Conservation (phyloP, 2,329 filamentous ascomycete genomes). For the Fusarium sp. region DNA sequence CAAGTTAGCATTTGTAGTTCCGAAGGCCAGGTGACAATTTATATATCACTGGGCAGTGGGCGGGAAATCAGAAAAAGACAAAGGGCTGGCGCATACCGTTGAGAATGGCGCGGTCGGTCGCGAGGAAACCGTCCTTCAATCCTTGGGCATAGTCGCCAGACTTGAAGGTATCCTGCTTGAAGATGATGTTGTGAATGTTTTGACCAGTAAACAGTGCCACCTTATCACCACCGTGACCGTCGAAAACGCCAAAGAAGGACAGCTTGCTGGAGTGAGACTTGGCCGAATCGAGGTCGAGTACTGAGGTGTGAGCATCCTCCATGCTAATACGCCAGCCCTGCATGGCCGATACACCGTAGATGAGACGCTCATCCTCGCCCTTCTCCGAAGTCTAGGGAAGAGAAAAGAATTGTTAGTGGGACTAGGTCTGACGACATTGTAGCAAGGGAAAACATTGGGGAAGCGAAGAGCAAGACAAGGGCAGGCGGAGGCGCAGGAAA, state of each 20-base stretch:
- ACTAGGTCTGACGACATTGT: slow-evolving; percentile 25
- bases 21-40: slow-evolving; percentile 2
- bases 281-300: slow-evolving; percentile 82
- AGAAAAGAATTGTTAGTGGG: slow-evolving; percentile 46
- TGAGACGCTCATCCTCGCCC: slow-evolving; percentile 91
- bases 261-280: slow-evolving; percentile 79
- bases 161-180: slow-evolving; percentile 95
- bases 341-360: slow-evolving; percentile 98
- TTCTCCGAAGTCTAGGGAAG: slow-evolving; percentile 80
- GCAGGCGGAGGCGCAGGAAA: not conserved
- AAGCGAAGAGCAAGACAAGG: slow-evolving; percentile 24
- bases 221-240: slow-evolving; percentile 97
- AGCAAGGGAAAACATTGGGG: slow-evolving; percentile 34
- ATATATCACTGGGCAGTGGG: slow-evolving; percentile 3
- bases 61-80: slow-evolving; percentile 19
- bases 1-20: slow-evolving; percentile 29
- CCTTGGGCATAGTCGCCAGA: slow-evolving; percentile 93
- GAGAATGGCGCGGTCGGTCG: slow-evolving; percentile 94
- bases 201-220: slow-evolving; percentile 94
- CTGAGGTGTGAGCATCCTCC: slow-evolving; percentile 93
- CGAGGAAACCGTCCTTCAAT: slow-evolving; percentile 96
- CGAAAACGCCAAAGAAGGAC: slow-evolving; percentile 97
- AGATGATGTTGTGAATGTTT: slow-evolving; percentile 92
- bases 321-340: slow-evolving; percentile 99
- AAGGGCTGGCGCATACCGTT: slow-evolving; percentile 74